Base-by-base conservation (phyloP, 2,329 filamentous ascomycete species). In the Neofusicoccum cordaticola region DNA sequence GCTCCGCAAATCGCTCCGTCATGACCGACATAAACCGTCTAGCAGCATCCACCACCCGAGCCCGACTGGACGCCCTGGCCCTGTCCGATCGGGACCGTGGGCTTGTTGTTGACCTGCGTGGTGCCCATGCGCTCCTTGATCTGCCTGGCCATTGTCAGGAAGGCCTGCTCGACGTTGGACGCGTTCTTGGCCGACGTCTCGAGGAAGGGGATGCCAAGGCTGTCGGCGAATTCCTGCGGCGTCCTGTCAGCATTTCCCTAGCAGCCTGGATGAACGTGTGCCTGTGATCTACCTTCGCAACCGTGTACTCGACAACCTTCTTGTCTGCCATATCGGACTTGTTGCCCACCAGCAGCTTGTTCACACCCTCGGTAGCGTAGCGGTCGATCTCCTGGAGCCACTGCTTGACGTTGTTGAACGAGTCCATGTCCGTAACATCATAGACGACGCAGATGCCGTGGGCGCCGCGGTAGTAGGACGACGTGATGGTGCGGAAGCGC, bases 321-420 rank as follows among this genome's bases (percentile, higher is more conserved):
- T 99, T 99, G 84, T 99, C 95, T 66, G 94, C 89, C 93, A 99
- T 98, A 91, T 99, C 95, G 83, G 93, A 97, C 90, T 99, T 99
- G 90, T 99, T 99, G 77, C 95, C 95, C 68, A 99, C 94, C 68
- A 99, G 89, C 71, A 99, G 87, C 87, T 99, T 99, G 88, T 99
- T 99, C 77, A 99, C 95, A 70, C 95, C 95, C 83, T 99, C 95
- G 71, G 95, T 99, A 73, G 95, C 95, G 77, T 99, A 98, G 80
- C 95, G 90, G 84, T 99, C 95, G 74, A 99, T 99, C 84, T 99
- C 95, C 82, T 99, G 95, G 68, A 99, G 88, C 95, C 95, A 99
- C 86, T 99, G 95, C 91, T 99, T 98, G 75, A 99, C 95, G 84
- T 98, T 99, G 89, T 99, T 98, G 92, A 99, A 99, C 35, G 92